These are phyloP conservation scores for Citrus sp. DNA, from an alignment of 345 rosid species.

Conservation along the genomic window DNA sequence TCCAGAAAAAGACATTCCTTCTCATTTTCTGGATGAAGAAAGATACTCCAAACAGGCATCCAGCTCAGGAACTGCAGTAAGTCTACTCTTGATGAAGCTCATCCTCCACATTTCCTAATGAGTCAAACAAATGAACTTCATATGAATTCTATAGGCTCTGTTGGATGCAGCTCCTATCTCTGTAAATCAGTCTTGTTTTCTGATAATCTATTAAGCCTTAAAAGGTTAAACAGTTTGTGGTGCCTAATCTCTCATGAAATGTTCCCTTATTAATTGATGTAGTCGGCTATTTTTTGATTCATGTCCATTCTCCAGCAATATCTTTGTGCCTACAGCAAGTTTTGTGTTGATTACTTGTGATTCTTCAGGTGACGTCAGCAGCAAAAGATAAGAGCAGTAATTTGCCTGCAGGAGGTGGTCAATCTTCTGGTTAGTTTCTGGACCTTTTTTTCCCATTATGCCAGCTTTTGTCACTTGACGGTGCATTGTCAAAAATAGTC, in stretches of 20 bases:
- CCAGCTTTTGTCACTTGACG: background rate
- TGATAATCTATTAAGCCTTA: too few relatives aligned
- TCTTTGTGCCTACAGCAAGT: background rate
- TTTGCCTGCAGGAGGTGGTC: constrained; percentile 38
- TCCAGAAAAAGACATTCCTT: constrained; percentile 90
- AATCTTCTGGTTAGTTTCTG: constrained; percentile 57
- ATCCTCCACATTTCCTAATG: background rate
- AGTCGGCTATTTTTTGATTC: too few relatives aligned
- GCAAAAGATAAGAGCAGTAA: constrained; percentile 37
- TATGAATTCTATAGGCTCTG: background rate
- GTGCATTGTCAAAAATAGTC: background rate
- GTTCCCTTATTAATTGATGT: background rate
- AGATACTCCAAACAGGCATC: constrained; percentile 66
- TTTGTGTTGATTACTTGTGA: constrained; percentile 7
- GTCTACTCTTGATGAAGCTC: constrained; percentile 4
- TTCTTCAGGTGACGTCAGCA: constrained; percentile 44
- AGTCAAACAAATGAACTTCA: background rate
- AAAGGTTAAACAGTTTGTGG: background rate
- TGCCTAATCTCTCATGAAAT: background rate
- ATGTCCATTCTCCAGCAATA: background rate
- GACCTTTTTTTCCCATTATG: background rate
- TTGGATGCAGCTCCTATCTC: background rate
- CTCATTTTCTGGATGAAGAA: constrained; percentile 81
- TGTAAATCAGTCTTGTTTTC: background rate
- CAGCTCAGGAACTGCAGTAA: constrained; percentile 76